Evolutionary conservation across 2,329 filamentous ascomycete genomes (phyloP), one percentile per base, ranked within the genome.

Genomic region (Dryadomyces quercivorus): DNA sequence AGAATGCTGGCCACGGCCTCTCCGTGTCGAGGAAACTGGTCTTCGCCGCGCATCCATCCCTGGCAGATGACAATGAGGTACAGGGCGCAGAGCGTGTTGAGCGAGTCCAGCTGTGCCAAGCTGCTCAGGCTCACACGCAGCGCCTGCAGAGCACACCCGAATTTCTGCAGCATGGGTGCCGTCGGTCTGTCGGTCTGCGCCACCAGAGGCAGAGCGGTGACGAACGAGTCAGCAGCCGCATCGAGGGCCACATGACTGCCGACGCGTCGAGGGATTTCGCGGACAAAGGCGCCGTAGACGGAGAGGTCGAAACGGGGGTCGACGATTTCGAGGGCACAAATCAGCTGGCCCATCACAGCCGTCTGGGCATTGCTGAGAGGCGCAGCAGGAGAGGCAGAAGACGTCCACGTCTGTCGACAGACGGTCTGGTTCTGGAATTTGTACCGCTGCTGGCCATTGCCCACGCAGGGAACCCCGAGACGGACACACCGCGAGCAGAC

Each of bases 231-330:
- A 12, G 53, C 48, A 4, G 58, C 56, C 2, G 59, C 50, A 20
- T 59, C 59, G 6, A 60, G 56, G 5, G 46, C 57, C 0, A 47
- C 15, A 42, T 51, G 56, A 42, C 26, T 40, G 8, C 59, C 59
- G 18, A 58, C 10, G 1, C 55, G 55, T 2, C 54, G 56, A 1
- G 59, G 58, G n/a, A 60, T 36, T 15, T 59, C 54, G 6, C 44
- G 40, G 9, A 60, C 5, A 31, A 58, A 57, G 8, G 38, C 22
- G 10, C 59, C 59, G 20, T 56, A 58, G 26, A 58, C 46, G n/a
- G 56, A 55, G 8, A 59, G 31, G 13, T 60, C 58, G 43, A 57
- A 59, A 5, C 57, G 55, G 2, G 56, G 57, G 47, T 60, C 59
- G n/a, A 16, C 13, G 15, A 36, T 21, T 10, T 53, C 36, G 9